Conservation (phyloP, 2,329 filamentous ascomycete genomes). For the Diplodia seriata region DNA sequence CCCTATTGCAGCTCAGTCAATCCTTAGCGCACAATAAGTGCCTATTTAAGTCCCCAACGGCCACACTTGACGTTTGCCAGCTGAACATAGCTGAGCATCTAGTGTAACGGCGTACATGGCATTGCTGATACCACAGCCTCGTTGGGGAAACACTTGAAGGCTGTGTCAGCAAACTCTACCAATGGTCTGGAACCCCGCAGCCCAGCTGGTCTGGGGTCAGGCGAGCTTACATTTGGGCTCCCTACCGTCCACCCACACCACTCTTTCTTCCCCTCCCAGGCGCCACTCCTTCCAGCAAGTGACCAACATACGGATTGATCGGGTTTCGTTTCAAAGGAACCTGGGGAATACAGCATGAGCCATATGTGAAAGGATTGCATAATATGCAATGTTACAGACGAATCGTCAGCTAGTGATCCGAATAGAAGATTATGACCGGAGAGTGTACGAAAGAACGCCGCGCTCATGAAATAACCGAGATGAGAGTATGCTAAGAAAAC, state of each 20-base stretch:
- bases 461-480: conserved; percentile 3
- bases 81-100: not conserved
- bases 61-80: not conserved
- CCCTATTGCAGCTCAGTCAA: not conserved
- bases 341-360: too few relatives aligned
- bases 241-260: too few relatives aligned
- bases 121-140: not conserved
- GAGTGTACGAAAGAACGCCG: not conserved
- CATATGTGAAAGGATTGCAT: too few relatives aligned
- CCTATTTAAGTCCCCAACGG: not conserved
- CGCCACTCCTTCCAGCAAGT: too few relatives aligned
- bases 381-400: too few relatives aligned
- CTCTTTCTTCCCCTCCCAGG: too few relatives aligned
- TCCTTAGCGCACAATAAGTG: not conserved
- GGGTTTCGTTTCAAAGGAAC: too few relatives aligned
- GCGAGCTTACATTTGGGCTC: too few relatives aligned
- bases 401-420: too few relatives aligned
- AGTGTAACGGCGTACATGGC: not conserved
- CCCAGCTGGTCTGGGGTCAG: too few relatives aligned
- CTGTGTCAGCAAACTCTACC: not conserved
- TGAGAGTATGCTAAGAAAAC: not conserved
- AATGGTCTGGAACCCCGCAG: not conserved
- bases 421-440: too few relatives aligned
- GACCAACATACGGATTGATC: too few relatives aligned
- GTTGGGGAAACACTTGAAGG: not conserved